These are phyloP conservation scores for Exophiala lecanii-corni DNA, from an alignment of 2,329 filamentous ascomycete genomes.

Conservation along the genomic window DNA sequence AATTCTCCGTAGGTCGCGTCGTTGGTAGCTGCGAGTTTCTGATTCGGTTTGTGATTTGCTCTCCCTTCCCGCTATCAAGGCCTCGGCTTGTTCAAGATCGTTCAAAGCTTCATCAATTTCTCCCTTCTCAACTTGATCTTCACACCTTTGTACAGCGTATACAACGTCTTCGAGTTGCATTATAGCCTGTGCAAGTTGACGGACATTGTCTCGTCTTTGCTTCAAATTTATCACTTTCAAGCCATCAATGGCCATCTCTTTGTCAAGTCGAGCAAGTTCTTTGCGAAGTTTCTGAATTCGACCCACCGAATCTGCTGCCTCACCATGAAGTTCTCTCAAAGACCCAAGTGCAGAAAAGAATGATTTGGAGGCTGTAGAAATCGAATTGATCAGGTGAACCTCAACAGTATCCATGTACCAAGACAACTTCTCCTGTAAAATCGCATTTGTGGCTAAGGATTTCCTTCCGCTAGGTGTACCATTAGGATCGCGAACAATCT, in stretches of 20 bases:
- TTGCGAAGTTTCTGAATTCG: conserved; percentile 76
- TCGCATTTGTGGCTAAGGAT: conserved; percentile 89
- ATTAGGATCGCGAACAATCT: conserved; percentile 72
- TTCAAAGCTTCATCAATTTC: conserved; percentile 75
- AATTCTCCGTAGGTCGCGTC: conserved; percentile 66
- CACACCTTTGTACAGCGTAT: conserved; percentile 68
- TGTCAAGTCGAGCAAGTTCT: conserved; percentile 75
- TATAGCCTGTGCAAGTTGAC: conserved; percentile 75
- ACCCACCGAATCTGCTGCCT: conserved; percentile 84
- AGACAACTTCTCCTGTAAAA: conserved; percentile 93
- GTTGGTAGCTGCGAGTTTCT: conserved; percentile 27
- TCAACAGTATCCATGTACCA: conserved; percentile 99
- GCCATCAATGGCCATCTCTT: conserved; percentile 80
- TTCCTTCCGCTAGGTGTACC: conserved; percentile 62
- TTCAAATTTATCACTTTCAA: conserved; percentile 81
- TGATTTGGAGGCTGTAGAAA: conserved; percentile 89
- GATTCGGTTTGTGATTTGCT: conserved; percentile 24
- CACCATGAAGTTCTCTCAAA: conserved; percentile 81
- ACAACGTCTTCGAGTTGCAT: conserved; percentile 77
- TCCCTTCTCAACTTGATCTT: conserved; percentile 76
- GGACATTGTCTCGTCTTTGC: conserved; percentile 75
- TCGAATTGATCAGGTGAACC: conserved; percentile 92
- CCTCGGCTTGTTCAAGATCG: conserved; percentile 71
- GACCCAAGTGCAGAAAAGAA: conserved; percentile 95
- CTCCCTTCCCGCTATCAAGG: conserved; percentile 65